Percentiles rank a stretch among this genome's conserved stretches.
phyloP scores from a whole-genome alignment of 805 yeast species.

The Zygosaccharomyces pseudorouxii region DNA sequence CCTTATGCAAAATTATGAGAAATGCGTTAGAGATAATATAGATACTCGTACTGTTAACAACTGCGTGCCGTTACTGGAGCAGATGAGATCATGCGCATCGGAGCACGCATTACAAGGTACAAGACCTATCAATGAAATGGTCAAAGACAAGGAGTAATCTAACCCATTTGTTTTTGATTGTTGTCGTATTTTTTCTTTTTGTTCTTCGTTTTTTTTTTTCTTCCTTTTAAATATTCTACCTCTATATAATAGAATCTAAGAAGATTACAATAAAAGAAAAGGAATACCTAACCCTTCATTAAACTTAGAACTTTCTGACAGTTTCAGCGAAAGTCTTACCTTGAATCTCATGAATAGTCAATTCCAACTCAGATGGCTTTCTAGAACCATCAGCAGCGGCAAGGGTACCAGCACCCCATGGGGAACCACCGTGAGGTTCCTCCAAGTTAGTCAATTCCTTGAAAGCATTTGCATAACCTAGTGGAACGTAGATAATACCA shows the following conservation, averaged over 20 bases:
- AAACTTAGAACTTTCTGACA: constrained; percentile 32
- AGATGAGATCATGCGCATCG: constrained; percentile 60
- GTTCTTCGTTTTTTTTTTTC: neutral
- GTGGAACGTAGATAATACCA: constrained; percentile 74
- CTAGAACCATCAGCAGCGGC: constrained; percentile 79
- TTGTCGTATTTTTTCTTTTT: no score
- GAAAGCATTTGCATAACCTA: constrained; percentile 61
- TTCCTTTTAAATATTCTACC: neutral
- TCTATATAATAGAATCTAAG: neutral
- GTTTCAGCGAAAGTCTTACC: constrained; percentile 59
- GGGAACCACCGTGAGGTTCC: constrained; percentile 73
- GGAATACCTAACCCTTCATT: neutral
- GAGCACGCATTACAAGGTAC: constrained; percentile 17
- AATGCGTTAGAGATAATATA: constrained; percentile 50
- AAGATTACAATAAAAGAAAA: neutral
- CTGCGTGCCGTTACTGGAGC: constrained; percentile 50
- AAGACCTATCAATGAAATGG: constrained; percentile 22
- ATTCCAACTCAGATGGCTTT: constrained; percentile 58
- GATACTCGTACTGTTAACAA: constrained; percentile 38
- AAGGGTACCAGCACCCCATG: constrained; percentile 83
- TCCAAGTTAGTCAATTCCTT: constrained; percentile 49
- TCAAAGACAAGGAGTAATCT: constrained; percentile 2
- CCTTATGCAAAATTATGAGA: constrained; percentile 58
- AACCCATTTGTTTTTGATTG: neutral
- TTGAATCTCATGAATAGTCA: constrained; percentile 58